Conservation (phyloP, 805 yeast genomes). For the Teunomyces gatunensis region DNA sequence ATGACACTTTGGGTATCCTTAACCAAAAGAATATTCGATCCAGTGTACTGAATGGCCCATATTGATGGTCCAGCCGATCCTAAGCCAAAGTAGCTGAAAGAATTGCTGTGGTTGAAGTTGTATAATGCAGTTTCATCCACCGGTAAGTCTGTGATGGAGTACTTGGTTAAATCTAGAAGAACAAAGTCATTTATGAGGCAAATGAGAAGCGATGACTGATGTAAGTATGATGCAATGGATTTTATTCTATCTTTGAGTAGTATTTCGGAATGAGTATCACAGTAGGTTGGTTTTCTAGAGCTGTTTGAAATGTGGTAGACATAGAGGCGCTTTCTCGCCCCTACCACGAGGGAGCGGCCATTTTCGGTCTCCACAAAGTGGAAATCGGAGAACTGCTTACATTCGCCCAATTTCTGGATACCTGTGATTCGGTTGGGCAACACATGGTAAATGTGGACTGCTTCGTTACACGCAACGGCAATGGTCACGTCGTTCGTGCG, state of each 20-base stretch:
- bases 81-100: slow-evolving; percentile 41
- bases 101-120: slow-evolving; percentile 20
- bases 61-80: slow-evolving; percentile 27
- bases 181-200: slow-evolving; percentile 27
- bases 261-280: slow-evolving; percentile 22
- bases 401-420: slow-evolving; percentile 27
- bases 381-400: slow-evolving; percentile 15
- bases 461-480: slow-evolving; percentile 1
- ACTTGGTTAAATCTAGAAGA: slow-evolving; percentile 21
- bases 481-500: background rate
- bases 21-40: slow-evolving; percentile 20
- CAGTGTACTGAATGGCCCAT: slow-evolving; percentile 17
- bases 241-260: slow-evolving; percentile 30
- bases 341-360: slow-evolving; percentile 24
- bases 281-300: slow-evolving; percentile 29
- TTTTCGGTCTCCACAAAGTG: slow-evolving; percentile 17
- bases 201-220: slow-evolving; percentile 15
- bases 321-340: slow-evolving; percentile 27
- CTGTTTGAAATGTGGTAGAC: slow-evolving; percentile 26
- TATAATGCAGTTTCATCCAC: slow-evolving; percentile 17
- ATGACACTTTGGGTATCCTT: slow-evolving; percentile 32
- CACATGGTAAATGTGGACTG: background rate
- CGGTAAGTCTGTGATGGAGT: slow-evolving; percentile 14
- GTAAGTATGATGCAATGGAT: slow-evolving; percentile 14
- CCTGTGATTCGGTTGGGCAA: background rate